Percentiles rank a stretch among this genome's conserved stretches.
phyloP scores from a whole-genome alignment of 176 grass and related monocot species.

The Aegilops speltoides region DNA sequence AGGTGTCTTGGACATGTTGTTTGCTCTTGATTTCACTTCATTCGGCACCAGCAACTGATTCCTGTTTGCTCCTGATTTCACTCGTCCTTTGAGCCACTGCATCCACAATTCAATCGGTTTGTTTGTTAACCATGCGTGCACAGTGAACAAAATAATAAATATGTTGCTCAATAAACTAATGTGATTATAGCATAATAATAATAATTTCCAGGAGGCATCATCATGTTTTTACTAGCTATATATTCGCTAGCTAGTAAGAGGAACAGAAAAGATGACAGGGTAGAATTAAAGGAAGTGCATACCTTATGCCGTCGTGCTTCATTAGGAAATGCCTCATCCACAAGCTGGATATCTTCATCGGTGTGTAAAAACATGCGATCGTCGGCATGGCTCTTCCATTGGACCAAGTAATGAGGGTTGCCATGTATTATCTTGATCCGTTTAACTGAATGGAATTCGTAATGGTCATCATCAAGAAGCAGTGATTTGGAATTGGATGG shows the following conservation, averaged over 20 bases:
- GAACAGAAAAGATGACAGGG: too few relatives aligned
- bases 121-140: neutral
- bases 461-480: constrained; percentile 40
- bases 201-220: too few relatives aligned
- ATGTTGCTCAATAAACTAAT: neutral
- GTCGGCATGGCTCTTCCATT: constrained; percentile 46
- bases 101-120: too few relatives aligned
- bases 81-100: too few relatives aligned
- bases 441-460: constrained; percentile 74
- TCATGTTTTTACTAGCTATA: too few relatives aligned
- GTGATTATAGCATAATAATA: too few relatives aligned
- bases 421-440: constrained; percentile 64
- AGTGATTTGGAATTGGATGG: constrained; percentile 10
- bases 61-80: neutral
- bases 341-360: constrained; percentile 82
- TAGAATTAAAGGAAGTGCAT: neutral
- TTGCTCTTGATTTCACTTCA: constrained; percentile 49
- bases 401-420: constrained; percentile 69
- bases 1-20: neutral
- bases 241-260: too few relatives aligned
- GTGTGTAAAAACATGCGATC: constrained; percentile 59
- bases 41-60: constrained; percentile 56
- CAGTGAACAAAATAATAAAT: neutral
- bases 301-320: constrained; percentile 62
- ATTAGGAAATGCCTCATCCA: constrained; percentile 76